Evolutionary conservation across 1,284 basidiomycete species (phyloP).

Genomic region (Inonotus obliquus): DNA sequence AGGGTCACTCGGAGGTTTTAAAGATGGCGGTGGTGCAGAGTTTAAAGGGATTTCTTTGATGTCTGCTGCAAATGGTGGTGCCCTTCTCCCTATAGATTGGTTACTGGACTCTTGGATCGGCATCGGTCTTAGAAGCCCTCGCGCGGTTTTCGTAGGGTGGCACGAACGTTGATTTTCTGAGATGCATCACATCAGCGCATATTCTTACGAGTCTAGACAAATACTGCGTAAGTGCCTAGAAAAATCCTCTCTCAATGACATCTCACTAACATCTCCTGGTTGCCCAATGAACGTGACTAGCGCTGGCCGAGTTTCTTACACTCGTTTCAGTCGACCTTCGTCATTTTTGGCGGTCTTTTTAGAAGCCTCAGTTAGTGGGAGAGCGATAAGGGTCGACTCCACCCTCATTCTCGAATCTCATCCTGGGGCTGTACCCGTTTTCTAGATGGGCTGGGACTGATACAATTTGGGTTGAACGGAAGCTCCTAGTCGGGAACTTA

Average conservation of each 20-base stretch:
- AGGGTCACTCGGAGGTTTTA: background rate
- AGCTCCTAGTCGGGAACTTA: background rate
- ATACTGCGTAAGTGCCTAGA: too few species aligned
- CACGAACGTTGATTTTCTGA: too few species aligned
- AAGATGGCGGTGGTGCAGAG: background rate
- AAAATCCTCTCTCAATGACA: background rate
- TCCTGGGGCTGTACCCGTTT: background rate
- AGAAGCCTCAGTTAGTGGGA: background rate
- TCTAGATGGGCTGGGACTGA: background rate
- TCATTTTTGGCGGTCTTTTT: background rate
- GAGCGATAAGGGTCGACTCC: background rate
- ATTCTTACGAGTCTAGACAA: too few species aligned
- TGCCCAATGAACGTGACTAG: background rate
- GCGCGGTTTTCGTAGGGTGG: too few species aligned
- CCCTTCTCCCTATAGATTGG: too few species aligned
- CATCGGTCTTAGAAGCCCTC: too few species aligned
- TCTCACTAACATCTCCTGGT: background rate
- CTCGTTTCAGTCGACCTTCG: background rate
- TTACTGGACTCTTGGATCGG: too few species aligned
- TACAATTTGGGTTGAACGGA: background rate
- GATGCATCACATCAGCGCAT: too few species aligned
- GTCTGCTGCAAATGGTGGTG: too few species aligned
- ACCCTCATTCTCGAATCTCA: too few species aligned
- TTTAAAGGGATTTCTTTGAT: background rate
- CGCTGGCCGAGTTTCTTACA: background rate